Conservation (phyloP, 768 basidiomycete genomes). For the Exidia glandulosa region DNA sequence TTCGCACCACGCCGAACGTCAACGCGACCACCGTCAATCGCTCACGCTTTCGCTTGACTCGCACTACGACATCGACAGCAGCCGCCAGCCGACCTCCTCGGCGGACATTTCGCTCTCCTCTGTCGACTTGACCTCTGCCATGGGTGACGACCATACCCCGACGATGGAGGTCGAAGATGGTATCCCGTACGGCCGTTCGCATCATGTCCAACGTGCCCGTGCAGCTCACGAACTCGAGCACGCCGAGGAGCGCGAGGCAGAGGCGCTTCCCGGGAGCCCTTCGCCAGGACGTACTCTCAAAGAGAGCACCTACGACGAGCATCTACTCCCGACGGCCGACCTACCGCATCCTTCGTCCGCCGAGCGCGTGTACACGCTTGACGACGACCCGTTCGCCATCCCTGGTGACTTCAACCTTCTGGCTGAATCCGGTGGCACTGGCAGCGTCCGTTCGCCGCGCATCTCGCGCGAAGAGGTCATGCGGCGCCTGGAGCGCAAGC, state of each 20-base stretch:
- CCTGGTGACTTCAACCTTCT: conserved; percentile 1
- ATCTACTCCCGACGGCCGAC: not conserved
- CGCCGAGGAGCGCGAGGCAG: not conserved
- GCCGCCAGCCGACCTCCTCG: not conserved
- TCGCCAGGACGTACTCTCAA: not conserved
- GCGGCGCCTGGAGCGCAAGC: conserved; percentile 6
- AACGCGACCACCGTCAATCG: not conserved
- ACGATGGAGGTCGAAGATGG: conserved; percentile 39
- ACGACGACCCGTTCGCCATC: not conserved
- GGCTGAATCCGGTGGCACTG: not conserved
- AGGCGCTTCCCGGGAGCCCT: not conserved
- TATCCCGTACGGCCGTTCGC: conserved; percentile 50
- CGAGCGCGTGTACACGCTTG: not conserved
- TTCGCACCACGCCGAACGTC: conserved; percentile 50
- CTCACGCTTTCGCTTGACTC: not conserved
- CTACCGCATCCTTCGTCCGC: not conserved
- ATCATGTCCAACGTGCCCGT: conserved; percentile 40
- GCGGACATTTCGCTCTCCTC: not conserved
- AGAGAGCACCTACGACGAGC: not conserved
- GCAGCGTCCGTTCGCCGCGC: conserved; percentile 3
- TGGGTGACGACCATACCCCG: no score
- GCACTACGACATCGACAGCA: no score
- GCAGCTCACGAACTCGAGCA: not conserved
- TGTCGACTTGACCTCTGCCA: no score
- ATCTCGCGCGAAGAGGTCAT: conserved; percentile 9